Evolutionary conservation across 2,329 filamentous ascomycete genomes (phyloP).

Genomic region (Clonostachys solani): DNA sequence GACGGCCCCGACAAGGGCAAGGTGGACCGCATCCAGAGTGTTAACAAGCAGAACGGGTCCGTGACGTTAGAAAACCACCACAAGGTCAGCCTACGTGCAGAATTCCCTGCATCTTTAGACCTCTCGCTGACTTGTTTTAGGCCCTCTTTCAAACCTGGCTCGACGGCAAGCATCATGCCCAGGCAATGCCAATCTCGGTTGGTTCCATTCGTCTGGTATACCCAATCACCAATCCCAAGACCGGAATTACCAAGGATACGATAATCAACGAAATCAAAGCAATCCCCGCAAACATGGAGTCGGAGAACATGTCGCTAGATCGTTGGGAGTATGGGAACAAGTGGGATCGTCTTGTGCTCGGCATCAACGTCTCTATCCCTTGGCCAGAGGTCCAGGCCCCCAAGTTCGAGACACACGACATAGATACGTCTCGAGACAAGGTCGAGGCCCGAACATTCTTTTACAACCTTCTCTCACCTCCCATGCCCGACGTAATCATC

Average conservation of each 20-base stretch:
- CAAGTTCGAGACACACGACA: slow-evolving; percentile 46
- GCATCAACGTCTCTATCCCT: slow-evolving; percentile 68
- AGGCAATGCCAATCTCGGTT: slow-evolving; percentile 54
- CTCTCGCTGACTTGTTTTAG: not conserved
- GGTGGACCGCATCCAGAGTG: slow-evolving; percentile 66
- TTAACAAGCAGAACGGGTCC: slow-evolving; percentile 51
- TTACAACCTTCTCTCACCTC: slow-evolving; percentile 71
- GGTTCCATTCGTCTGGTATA: slow-evolving; percentile 77
- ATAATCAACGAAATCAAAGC: slow-evolving; percentile 69
- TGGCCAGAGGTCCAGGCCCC: slow-evolving; percentile 61
- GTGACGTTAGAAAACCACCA: slow-evolving; percentile 60
- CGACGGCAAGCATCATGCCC: not conserved
- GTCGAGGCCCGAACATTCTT: slow-evolving; percentile 73
- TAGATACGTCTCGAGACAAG: slow-evolving; percentile 72
- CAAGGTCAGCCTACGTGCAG: slow-evolving; percentile 43
- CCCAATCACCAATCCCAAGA: slow-evolving; percentile 62
- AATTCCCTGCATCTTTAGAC: not conserved
- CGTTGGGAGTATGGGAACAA: slow-evolving; percentile 34
- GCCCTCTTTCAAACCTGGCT: not conserved
- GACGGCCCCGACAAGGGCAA: slow-evolving; percentile 77
- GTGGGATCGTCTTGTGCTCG: slow-evolving; percentile 59
- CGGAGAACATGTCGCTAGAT: slow-evolving; percentile 32
- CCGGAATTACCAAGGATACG: slow-evolving; percentile 65
- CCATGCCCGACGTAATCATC: slow-evolving; percentile 74
- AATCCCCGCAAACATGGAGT: slow-evolving; percentile 40